Base-by-base conservation (phyloP, 2,329 filamentous ascomycete species). In the Paecilomyces niveus region DNA sequence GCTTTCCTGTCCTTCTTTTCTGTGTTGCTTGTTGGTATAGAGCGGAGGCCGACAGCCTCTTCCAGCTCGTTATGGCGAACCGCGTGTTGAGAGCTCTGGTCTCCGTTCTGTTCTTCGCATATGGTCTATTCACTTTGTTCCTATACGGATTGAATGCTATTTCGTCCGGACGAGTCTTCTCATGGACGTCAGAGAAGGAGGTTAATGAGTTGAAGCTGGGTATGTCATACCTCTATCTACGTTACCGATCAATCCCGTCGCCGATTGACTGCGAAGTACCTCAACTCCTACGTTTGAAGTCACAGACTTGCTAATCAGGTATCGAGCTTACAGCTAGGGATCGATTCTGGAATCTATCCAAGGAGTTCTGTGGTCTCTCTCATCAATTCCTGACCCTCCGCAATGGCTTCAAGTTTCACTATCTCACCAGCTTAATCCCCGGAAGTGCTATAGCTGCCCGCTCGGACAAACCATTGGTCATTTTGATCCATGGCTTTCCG, bases 401-500 rank as follows among this genome's bases (percentile, higher is more conserved):
- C 39, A 76, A 73, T 59, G 80, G 80, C 0, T 72, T 79, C 60
- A 79, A 78, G 62, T 76, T 85, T 29, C 83, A 85, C 66, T 85
- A 85, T 63, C 71, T 85, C 56, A 74, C 74, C 64, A 81, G 73
- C 64, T 60, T 73, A 61, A 55, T 62, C 9, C 57, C 63, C 3
- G 58, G 61, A 52, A 61, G 70, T 68, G 56, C 49, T 13, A 60
- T 57, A 21, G 61, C 45, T 18, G 57, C 57, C 64, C 61, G 53
- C 24, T 55, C 60, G 22, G 60, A 62, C 10, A 74, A 70, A 55
- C 73, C 75, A 0, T 67, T 85, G 15, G 74, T 82, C 24, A 75
- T 85, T 49, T 81, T 85, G 63, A 71, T 85, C 18, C 83, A 85
- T 67, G 83, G 83, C 39, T 86, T 84, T 59, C 83, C 83, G 6